Percentiles rank a stretch among this genome's conserved stretches.
Evolutionary conservation across 1,284 basidiomycete species (phyloP).

Genomic region (Phaffia rhodozyma): DNA sequence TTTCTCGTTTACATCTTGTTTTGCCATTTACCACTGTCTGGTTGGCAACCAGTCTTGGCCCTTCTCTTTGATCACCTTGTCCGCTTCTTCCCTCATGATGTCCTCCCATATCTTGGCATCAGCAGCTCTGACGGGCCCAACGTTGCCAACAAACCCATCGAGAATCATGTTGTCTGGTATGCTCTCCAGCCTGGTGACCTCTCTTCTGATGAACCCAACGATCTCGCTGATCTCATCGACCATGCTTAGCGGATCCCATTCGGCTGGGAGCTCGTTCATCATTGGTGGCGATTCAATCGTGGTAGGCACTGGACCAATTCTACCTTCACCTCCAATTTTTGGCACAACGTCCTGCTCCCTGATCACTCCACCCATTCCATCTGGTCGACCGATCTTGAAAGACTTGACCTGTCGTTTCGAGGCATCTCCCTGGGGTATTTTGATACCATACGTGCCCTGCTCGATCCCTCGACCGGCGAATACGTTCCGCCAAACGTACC

Average conservation of each 20-base stretch:
- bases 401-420: constrained; percentile 9
- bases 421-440: constrained; percentile 21
- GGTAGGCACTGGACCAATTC: constrained; percentile 15
- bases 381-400: constrained; percentile 7
- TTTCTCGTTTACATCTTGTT: too few relatives aligned
- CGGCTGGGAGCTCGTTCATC: constrained; percentile 39
- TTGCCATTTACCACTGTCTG: background rate
- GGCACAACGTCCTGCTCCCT: constrained; percentile 17
- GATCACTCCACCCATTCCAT: constrained; percentile 14
- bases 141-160: constrained; percentile 35
- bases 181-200: constrained; percentile 58
- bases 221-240: constrained; percentile 63
- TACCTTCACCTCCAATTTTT: constrained; percentile 18
- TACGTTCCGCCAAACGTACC: constrained; percentile 82
- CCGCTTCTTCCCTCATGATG: constrained; percentile 11
- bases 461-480: constrained; percentile 60
- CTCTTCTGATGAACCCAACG: constrained; percentile 64
- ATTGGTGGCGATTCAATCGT: constrained; percentile 26
- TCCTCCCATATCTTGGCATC: constrained; percentile 12
- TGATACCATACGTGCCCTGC: constrained; percentile 8
- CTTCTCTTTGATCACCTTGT: background rate
- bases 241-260: constrained; percentile 59
- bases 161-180: constrained; percentile 60
- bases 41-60: constrained; percentile 4
- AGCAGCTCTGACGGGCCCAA: constrained; percentile 27